Evolutionary conservation across 352 stramenopile genomes (phyloP).

Genomic region (Globisporangium spinosum): DNA sequence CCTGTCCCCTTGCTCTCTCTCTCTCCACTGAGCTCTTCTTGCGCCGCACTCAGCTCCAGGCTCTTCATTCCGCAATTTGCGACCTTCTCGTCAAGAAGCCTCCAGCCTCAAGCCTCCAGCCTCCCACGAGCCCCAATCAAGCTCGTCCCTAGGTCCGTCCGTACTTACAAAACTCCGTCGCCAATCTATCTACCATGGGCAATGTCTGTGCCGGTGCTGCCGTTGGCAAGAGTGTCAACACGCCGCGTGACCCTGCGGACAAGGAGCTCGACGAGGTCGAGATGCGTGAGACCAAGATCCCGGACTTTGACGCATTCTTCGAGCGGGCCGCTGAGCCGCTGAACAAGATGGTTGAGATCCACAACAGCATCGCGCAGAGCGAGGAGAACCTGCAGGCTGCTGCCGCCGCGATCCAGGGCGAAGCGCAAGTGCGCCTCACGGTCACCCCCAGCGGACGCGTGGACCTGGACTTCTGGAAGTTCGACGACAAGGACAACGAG

Average conservation of each 20-base stretch:
- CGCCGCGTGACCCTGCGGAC: constrained; percentile 25
- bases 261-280: constrained; percentile 30
- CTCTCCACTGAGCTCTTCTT: neutral
- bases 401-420: constrained; percentile 42
- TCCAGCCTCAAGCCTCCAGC: neutral
- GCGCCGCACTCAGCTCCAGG: neutral
- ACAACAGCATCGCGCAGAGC: constrained; percentile 53
- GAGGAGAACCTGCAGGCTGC: constrained; percentile 52
- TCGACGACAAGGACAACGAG: constrained; percentile 43
- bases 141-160: neutral
- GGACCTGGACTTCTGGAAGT: constrained; percentile 36
- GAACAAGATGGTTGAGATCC: constrained; percentile 27
- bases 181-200: constrained; percentile 33
- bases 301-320: constrained; percentile 28
- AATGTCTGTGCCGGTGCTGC: constrained; percentile 49
- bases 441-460: constrained; percentile 23
- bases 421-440: constrained; percentile 37
- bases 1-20: neutral
- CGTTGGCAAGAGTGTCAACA: constrained; percentile 32
- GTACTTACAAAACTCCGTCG: neutral
- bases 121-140: neutral
- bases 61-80: constrained; percentile 35
- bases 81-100: constrained; percentile 25
- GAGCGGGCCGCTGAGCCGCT: constrained; percentile 18
- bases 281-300: constrained; percentile 27